These are phyloP conservation scores for Tripidium arundinaceum DNA, from an alignment of 202 grass and related monocot species.

Conservation along the genomic window DNA sequence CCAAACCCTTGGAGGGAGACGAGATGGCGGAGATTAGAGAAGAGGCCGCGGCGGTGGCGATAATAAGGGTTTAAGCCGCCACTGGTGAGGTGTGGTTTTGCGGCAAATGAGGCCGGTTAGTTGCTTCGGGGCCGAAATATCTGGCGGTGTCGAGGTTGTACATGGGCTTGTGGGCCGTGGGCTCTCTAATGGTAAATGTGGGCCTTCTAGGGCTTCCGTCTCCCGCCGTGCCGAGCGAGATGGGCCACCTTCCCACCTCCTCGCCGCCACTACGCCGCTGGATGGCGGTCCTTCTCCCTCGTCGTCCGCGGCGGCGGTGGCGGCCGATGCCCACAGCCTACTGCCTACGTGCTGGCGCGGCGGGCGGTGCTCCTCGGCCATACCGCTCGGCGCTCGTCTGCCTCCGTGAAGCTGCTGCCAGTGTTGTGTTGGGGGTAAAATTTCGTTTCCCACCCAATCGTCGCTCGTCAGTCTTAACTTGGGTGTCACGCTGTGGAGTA, in stretches of 20 bases:
- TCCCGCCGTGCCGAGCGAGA: background rate
- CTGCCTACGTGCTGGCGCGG: constrained; percentile 42
- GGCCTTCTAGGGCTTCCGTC: too few relatives aligned
- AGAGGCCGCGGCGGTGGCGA: background rate
- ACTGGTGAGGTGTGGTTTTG: background rate
- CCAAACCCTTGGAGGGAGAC: constrained; percentile 34
- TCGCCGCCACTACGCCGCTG: too few relatives aligned
- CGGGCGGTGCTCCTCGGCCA: constrained; percentile 65
- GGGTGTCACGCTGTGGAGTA: background rate
- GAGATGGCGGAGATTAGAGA: background rate
- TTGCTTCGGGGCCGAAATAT: background rate
- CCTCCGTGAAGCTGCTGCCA: constrained; percentile 38
- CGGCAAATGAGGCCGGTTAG: background rate
- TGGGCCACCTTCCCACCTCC: too few relatives aligned
- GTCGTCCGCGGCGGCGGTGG: background rate
- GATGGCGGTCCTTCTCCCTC: constrained; percentile 22
- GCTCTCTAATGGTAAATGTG: background rate
- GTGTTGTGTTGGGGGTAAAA: background rate
- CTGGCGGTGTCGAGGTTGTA: background rate
- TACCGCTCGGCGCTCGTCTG: constrained; percentile 72
- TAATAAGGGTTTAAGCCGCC: constrained; percentile 40
- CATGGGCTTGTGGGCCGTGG: background rate
- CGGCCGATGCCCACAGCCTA: background rate
- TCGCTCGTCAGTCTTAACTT: background rate
- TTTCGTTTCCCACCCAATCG: constrained; percentile 3